Base-by-base conservation (phyloP, 306 rosid genomes). In the Ziziphus jujuba region DNA sequence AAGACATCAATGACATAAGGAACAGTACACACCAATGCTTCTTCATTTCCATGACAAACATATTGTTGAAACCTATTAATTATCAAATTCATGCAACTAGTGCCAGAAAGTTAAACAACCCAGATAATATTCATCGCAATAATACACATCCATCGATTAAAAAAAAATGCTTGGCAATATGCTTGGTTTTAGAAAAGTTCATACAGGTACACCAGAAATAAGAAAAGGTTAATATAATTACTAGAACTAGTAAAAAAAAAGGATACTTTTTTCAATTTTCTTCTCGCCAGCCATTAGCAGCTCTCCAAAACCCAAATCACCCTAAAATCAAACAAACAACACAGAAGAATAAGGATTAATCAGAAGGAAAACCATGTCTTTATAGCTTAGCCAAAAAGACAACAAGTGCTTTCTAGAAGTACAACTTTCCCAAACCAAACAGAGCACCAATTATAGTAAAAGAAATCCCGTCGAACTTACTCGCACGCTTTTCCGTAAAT, bases 241-340 rank as follows among this genome's bases (percentile, higher is more conserved):
- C 8, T 59, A 67, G 6, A 40, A 33, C 36, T 17, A 3, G 3
- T 40, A 14, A 17, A 75, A 33, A 5, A 56, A 40, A 72, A 56
- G 79, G 79, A 69, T 72, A 85, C 87, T 25, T 45, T 70, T 74
- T 70, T 70, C 70, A 22, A 74, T 65, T 70, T 66, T 71, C 80
- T 72, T 63, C 35, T 70, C 77, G 35, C 78, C 65, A 8, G 77
- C 72, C 87, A 82, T 82, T 31, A 52, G 52, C 72, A 77, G 35
- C 57, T 63, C 63, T 44, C 61, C 3, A 38, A 59, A 34, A 44
- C 45, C 49, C 40, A 35, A 14, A 17, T 47, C 52, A 40, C 16
- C 68, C 83, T 80, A 25, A 31, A 78, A 78, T 25, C 31, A 62
- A 59, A 21, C 65, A 63, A 59, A 21, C 65, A 63, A 63, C 63